Evolutionary conservation across 2,329 filamentous ascomycete species (phyloP), one percentile per base, ranked within the genome.

Genomic region (Alternaria arbusti): DNA sequence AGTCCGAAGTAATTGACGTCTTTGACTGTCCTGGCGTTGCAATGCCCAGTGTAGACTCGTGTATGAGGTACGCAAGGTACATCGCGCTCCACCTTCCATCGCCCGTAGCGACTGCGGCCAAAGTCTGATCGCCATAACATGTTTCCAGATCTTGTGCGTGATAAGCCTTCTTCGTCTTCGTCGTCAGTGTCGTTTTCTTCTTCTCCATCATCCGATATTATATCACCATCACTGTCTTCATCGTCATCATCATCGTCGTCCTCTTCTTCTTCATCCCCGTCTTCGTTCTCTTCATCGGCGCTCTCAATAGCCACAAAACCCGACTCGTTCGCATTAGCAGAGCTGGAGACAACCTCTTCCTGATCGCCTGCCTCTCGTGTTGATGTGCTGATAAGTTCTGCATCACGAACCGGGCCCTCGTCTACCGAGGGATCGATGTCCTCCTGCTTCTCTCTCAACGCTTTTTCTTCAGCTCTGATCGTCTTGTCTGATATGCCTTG

Each of bases 1-100:
- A 89, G 78, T 0, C 89, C 89, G 65, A 88, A 90, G 78, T 86
- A 91, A 64, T 90, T 90, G 63, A 90, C 87, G 70, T 91, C 89
- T 70, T 91, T 91, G 69, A 91, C 88, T 1, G 88, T 90, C 67
- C 87, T 85, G 56, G 89, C 84, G 67, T 90, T 90, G 79, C 89
- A 90, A 74, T 91, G 89, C 3, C 89, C 89, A 4, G 82, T 81
- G 72, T 90, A 91, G 20, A 83, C 77, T 43, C 85, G 85, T 3
- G 85, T 88, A 66, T 89, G 86, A 2, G 86, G 80, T 17, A 81
- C 83, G 70, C 87, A 88, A 13, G 87, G 85, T 6, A 87, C 83
- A 55, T 87, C 76, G 0, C 78, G 71, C 64, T 89, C 86, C 15
- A 90, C 86, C 17, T 82, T 80, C 54, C 84, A 81, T 56, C 86